These are phyloP conservation scores for Penicilliopsis zonata DNA, from an alignment of 495 filamentous ascomycete species.

Conservation along the genomic window DNA sequence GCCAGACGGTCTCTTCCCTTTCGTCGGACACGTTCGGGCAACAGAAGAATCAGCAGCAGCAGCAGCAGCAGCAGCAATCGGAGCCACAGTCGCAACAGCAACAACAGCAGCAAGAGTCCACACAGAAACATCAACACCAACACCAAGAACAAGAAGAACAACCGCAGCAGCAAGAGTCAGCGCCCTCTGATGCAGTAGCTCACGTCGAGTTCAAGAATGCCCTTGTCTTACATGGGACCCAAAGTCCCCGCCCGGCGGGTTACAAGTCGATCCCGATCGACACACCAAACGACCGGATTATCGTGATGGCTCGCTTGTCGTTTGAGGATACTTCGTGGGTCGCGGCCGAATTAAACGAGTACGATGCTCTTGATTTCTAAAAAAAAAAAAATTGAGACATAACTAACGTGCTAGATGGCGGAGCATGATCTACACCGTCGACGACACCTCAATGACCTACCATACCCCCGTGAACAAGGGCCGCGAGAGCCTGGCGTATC, in stretches of 20 bases:
- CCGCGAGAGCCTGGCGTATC: constrained; percentile 34
- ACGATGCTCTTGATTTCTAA: background rate
- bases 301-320: constrained; percentile 29
- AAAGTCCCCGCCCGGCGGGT: constrained; percentile 4
- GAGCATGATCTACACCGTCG: constrained; percentile 33
- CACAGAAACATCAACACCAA: background rate
- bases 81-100: too few species aligned
- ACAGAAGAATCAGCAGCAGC: too few species aligned
- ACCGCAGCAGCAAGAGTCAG: constrained; percentile 3
- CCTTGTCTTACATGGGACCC: too few species aligned
- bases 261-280: constrained; percentile 24
- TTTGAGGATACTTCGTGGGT: constrained; percentile 31
- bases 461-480: constrained; percentile 36
- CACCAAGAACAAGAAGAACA: constrained; percentile 1
- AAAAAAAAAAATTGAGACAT: constrained; percentile 2
- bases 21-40: too few species aligned
- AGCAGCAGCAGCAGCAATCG: too few species aligned
- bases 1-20: too few species aligned
- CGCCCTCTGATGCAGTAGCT: too few species aligned
- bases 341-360: constrained; percentile 26
- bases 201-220: too few species aligned
- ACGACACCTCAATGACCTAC: constrained; percentile 20
- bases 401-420: constrained; percentile 23
- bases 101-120: constrained; percentile 3
- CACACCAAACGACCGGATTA: constrained; percentile 25